Evolutionary conservation across 345 rosid species (phyloP), one percentile per base, ranked within the genome.

Genomic region (Limnanthes douglasii): DNA sequence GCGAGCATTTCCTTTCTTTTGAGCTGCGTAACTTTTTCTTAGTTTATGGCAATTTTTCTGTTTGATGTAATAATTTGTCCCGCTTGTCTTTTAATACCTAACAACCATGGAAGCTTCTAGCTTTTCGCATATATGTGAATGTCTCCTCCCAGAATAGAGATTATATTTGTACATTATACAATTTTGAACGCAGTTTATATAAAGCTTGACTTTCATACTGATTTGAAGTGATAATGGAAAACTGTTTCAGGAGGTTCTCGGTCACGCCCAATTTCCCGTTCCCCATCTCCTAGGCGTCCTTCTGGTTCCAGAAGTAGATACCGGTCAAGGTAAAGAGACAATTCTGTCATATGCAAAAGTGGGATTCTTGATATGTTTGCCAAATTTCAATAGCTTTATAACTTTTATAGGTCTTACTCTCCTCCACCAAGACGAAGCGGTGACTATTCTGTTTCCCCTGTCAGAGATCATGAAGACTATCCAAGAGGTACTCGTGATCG

Each of bases 321-420:
- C 33, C 86, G 73, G 40, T 84, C 98, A 8, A 84, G 95, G 98
- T 90, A 59, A 50, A n/a, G n/a, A n/a, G n/a, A n/a, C n/a, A n/a
- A n/a, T 8, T 41, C 5, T 30, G 8, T 32, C 27, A 32, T 11
- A 14, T 15, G 18, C 19, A 26, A 7, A 18, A 45, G 37, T 15
- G 27, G 37, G 15, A 33, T 17, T 8, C 28, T 22, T 38, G 18
- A 5, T 10, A 15, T 2, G n/a, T n/a, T n/a, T n/a, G n/a, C n/a
- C n/a, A n/a, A n/a, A n/a, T n/a, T n/a, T n/a, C n/a, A n/a, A 40
- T 18, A 11, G 48, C 18, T 2, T 26, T 24, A 33, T 41, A 33
- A 5, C n/a, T n/a, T n/a, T 15, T 46, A 28, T 48, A 88, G 98
- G 78, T 84, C 94, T 25, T 74, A 74, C 46, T 83, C 98, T 44